A percentile compares a stretch with the other conserved stretches of the same genome.
Conservation (phyloP, 108 stramenopile genomes). For the Aurantiochytrium sp. region DNA sequence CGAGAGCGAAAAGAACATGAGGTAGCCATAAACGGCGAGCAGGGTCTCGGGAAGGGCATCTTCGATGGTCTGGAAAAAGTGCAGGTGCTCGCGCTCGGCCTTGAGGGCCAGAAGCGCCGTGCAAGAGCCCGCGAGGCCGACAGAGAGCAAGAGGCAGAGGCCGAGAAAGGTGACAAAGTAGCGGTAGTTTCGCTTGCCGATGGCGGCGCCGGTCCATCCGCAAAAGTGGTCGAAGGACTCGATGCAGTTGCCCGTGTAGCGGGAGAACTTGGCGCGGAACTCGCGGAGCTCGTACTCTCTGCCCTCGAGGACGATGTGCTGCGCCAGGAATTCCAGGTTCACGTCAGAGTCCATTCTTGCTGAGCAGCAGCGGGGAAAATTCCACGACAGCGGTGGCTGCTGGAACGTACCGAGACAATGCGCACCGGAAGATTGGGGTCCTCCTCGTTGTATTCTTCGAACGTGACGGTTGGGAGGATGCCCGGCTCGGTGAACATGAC, state of each 20-base stretch:
- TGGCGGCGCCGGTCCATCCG: neutral
- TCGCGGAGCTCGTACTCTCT: slow-evolving; percentile 14
- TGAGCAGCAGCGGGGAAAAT: no score
- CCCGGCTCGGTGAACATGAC: slow-evolving; percentile 24
- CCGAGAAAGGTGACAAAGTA: slow-evolving; percentile 14
- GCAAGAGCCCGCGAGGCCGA: neutral
- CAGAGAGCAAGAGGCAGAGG: neutral
- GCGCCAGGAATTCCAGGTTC: neutral
- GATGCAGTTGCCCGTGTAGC: slow-evolving; percentile 28
- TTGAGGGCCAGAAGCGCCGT: neutral
- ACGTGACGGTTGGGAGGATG: neutral
- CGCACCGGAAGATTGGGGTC: neutral
- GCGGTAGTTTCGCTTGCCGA: slow-evolving; percentile 7
- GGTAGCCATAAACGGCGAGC: neutral
- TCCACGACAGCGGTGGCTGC: no score
- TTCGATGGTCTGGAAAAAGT: neutral
- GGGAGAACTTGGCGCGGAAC: neutral
- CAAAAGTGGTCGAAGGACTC: slow-evolving; percentile 26
- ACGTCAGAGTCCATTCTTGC: no score
- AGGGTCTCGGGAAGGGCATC: neutral
- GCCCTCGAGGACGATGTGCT: neutral
- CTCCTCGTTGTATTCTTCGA: neutral
- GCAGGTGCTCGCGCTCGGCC: neutral
- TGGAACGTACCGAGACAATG: slow-evolving; percentile 5
- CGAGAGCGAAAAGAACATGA: neutral